phyloP scores from a whole-genome alignment of 352 stramenopile species.

The Phytophthora capsici region DNA sequence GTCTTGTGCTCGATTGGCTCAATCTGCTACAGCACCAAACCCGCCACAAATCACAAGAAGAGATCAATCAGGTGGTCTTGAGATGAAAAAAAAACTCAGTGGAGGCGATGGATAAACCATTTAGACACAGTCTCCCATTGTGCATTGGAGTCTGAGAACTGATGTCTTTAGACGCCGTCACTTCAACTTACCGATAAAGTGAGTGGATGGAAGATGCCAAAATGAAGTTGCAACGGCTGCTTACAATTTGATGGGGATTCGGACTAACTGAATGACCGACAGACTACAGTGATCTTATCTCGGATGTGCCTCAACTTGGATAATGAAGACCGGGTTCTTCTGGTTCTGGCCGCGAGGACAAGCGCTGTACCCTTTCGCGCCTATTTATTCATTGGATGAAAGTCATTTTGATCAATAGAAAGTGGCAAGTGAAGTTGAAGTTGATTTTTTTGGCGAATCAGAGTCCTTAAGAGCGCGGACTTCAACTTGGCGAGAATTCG shows the following conservation, averaged over 20 bases:
- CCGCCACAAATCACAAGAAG: slow-evolving; percentile 35
- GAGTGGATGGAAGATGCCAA: slow-evolving; percentile 12
- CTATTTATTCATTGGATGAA: neutral
- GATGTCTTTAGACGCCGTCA: slow-evolving; percentile 5
- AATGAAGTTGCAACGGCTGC: slow-evolving; percentile 14
- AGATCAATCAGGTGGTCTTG: slow-evolving; percentile 36
- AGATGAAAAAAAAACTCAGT: slow-evolving; percentile 10
- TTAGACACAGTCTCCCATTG: slow-evolving; percentile 13
- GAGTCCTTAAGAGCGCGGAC: neutral
- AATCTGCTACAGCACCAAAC: slow-evolving; percentile 30
- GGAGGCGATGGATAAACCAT: slow-evolving; percentile 2
- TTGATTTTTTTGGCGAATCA: slow-evolving; percentile 45
- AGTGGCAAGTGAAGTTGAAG: slow-evolving; percentile 34
- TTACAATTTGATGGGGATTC: neutral
- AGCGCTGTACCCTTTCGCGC: slow-evolving; percentile 33
- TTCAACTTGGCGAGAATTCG: slow-evolving; percentile 38
- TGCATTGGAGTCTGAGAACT: neutral
- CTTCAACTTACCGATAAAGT: slow-evolving; percentile 34
- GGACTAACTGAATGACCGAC: slow-evolving; percentile 8
- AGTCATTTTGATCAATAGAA: slow-evolving; percentile 44
- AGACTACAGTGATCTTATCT: slow-evolving; percentile 21
- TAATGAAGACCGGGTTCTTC: slow-evolving; percentile 34
- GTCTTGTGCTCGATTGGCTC: slow-evolving; percentile 11
- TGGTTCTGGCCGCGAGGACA: slow-evolving; percentile 32
- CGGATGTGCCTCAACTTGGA: slow-evolving; percentile 20